Evolutionary conservation across 352 stramenopile genomes (phyloP).

Genomic region (Pythium aphanidermatum): DNA sequence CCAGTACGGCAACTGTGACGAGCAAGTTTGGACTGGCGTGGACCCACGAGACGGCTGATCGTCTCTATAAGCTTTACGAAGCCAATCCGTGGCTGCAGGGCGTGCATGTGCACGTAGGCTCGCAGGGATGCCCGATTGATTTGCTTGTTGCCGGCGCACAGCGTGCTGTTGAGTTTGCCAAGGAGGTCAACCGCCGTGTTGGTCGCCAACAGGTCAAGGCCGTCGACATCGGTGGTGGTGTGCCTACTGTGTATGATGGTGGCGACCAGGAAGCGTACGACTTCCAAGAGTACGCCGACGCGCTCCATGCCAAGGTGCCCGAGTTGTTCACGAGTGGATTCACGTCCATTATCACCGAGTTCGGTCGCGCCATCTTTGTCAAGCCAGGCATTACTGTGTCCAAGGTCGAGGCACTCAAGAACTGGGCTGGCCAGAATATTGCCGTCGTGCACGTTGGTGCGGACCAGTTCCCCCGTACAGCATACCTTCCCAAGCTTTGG

Average conservation of each 20-base stretch:
- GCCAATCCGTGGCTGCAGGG: slow-evolving; percentile 81
- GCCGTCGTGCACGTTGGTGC: slow-evolving; percentile 86
- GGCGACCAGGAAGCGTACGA: slow-evolving; percentile 55
- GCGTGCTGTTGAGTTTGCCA: slow-evolving; percentile 67
- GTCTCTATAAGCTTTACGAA: slow-evolving; percentile 49
- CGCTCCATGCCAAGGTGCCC: slow-evolving; percentile 57
- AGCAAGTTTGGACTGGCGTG: slow-evolving; percentile 91
- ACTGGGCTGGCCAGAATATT: slow-evolving; percentile 72
- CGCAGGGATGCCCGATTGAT: slow-evolving; percentile 79
- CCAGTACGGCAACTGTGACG: slow-evolving; percentile 81
- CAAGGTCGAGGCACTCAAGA: slow-evolving; percentile 87
- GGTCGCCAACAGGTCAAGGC: slow-evolving; percentile 58
- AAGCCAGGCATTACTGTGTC: slow-evolving; percentile 85
- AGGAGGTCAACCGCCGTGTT: slow-evolving; percentile 60
- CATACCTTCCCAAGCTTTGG: slow-evolving; percentile 82
- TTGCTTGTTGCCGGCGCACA: slow-evolving; percentile 76
- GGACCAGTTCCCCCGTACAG: slow-evolving; percentile 86
- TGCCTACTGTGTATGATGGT: slow-evolving; percentile 85
- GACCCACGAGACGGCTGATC: slow-evolving; percentile 40
- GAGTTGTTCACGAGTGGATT: slow-evolving; percentile 81
- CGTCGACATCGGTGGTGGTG: slow-evolving; percentile 90
- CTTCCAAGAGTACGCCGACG: slow-evolving; percentile 77
- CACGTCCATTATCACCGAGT: slow-evolving; percentile 89
- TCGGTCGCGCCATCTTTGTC: slow-evolving; percentile 81
- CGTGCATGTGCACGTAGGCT: slow-evolving; percentile 88